Conservation (phyloP, 208 protist species). For the Leishmania arabica region DNA sequence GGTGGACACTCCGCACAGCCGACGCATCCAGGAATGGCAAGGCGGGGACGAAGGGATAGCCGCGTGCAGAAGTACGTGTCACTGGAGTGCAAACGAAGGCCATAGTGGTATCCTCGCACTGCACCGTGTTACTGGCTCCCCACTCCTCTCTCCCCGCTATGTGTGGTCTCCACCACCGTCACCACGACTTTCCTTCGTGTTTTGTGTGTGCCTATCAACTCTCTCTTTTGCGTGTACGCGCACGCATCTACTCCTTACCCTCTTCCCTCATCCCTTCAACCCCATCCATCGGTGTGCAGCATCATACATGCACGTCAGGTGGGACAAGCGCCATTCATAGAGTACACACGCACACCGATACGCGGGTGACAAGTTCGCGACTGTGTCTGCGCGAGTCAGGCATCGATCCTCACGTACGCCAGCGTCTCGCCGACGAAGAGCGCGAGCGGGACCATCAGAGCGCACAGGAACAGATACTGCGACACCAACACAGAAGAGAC, state of each 20-base stretch:
- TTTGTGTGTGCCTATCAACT: neutral
- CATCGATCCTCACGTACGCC: neutral
- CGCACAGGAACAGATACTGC: neutral
- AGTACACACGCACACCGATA: neutral
- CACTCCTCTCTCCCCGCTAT: neutral
- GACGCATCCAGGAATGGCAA: neutral
- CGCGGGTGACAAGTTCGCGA: neutral
- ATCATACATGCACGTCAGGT: neutral
- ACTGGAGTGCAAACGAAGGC: neutral
- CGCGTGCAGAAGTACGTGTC: neutral
- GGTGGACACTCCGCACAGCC: neutral
- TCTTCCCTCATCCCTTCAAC: neutral
- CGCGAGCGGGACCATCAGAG: neutral
- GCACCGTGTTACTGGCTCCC: neutral
- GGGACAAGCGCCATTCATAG: neutral
- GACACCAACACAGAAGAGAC: neutral
- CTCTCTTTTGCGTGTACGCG: neutral
- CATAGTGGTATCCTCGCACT: neutral
- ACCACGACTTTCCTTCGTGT: neutral
- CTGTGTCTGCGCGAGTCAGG: neutral
- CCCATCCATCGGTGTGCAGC: neutral
- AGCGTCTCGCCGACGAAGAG: neutral
- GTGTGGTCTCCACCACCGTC: neutral
- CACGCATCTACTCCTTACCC: neutral
- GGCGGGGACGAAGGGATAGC: neutral